These are phyloP conservation scores for Cystobasidium tubakii DNA, from an alignment of 768 basidiomycete species.

Conservation along the genomic window DNA sequence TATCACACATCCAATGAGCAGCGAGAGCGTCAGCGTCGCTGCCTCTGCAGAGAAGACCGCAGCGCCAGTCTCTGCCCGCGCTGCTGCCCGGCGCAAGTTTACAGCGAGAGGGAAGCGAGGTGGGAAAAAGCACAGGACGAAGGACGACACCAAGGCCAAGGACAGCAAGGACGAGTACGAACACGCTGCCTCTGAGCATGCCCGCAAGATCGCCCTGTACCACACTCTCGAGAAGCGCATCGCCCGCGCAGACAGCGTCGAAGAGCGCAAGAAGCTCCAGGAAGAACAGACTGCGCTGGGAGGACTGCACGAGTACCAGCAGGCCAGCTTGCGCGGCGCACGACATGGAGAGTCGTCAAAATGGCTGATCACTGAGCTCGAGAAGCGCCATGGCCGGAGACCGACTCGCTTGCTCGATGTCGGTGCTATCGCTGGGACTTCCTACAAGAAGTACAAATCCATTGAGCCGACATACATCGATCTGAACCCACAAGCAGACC, in stretches of 20 bases:
- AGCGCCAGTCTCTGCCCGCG: not conserved
- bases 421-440: slow-evolving; percentile 27
- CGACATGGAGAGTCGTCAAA: slow-evolving; percentile 43
- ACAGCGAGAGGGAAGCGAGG: not conserved
- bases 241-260: slow-evolving; percentile 21
- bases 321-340: slow-evolving; percentile 41
- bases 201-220: slow-evolving; percentile 38
- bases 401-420: slow-evolving; percentile 33
- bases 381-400: slow-evolving; percentile 35
- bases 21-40: no score
- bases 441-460: slow-evolving; percentile 36
- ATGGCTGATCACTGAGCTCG: slow-evolving; percentile 42
- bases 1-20: no score
- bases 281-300: slow-evolving; percentile 39
- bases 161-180: not conserved
- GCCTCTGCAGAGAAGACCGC: not conserved
- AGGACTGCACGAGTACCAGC: slow-evolving; percentile 44
- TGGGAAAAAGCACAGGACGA: not conserved
- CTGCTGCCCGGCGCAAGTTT: not conserved
- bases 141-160: not conserved
- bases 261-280: slow-evolving; percentile 30
- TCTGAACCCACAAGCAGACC: slow-evolving; percentile 43
- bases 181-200: not conserved
- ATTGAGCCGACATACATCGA: slow-evolving; percentile 45
- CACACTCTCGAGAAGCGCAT: slow-evolving; percentile 45